These are phyloP conservation scores for Kwoniella sp. DNA, from an alignment of 768 basidiomycete species.

Conservation along the genomic window DNA sequence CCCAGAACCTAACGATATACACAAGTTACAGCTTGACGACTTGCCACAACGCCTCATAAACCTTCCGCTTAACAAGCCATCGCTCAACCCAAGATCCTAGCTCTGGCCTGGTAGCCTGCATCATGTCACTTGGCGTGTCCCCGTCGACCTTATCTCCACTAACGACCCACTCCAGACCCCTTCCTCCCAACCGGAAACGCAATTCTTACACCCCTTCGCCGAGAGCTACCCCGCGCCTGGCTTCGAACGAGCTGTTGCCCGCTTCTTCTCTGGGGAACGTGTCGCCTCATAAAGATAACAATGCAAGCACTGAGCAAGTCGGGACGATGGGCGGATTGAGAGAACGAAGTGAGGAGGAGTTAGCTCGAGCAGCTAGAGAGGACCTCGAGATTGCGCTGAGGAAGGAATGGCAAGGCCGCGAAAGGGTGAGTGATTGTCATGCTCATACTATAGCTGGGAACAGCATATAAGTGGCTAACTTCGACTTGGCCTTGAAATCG, in stretches of 20 bases:
- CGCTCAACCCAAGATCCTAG: too few relatives aligned
- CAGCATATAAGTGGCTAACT: background rate
- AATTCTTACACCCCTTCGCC: slow-evolving; percentile 26
- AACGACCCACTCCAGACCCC: slow-evolving; percentile 24
- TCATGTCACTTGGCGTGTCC: slow-evolving; percentile 23
- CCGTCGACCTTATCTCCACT: slow-evolving; percentile 13
- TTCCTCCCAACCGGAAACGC: slow-evolving; percentile 31
- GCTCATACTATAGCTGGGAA: too few relatives aligned
- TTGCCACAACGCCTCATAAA: too few relatives aligned
- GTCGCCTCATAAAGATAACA: background rate
- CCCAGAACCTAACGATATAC: too few relatives aligned
- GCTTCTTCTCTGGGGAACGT: background rate
- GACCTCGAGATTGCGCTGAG: slow-evolving; percentile 33
- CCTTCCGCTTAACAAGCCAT: too few relatives aligned
- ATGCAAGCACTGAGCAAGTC: slow-evolving; percentile 4
- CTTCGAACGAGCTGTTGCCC: background rate
- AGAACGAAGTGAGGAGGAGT: slow-evolving; percentile 38
- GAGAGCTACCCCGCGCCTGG: slow-evolving; percentile 14
- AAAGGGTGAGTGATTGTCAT: slow-evolving; percentile 24
- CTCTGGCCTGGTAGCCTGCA: too few relatives aligned
- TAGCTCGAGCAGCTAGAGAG: slow-evolving; percentile 28
- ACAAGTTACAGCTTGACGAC: too few relatives aligned
- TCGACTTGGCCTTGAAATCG: background rate
- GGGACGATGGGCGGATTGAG: slow-evolving; percentile 38
- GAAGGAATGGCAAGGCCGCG: slow-evolving; percentile 32